Evolutionary conservation across 2,329 filamentous ascomycete species (phyloP).

Genomic region (Ilyonectria robusta): DNA sequence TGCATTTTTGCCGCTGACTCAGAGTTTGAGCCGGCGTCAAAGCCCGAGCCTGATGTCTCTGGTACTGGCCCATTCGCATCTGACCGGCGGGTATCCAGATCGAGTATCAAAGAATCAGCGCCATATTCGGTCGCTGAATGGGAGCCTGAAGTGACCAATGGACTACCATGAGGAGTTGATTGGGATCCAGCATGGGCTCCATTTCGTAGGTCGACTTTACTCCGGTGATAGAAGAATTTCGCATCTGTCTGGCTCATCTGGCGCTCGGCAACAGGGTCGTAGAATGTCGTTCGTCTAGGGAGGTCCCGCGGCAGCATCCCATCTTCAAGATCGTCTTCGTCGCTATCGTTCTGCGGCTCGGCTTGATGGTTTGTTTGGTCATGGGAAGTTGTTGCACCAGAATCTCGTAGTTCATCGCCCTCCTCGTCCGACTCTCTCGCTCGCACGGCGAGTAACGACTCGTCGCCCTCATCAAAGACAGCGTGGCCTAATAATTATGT

Average conservation of each 20-base stretch:
- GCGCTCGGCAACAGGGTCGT: constrained; percentile 93
- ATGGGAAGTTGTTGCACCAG: constrained; percentile 41
- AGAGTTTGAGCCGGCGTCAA: constrained; percentile 31
- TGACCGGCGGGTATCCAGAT: constrained; percentile 45
- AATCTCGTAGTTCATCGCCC: constrained; percentile 44
- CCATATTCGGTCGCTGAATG: constrained; percentile 55
- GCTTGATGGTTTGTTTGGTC: constrained; percentile 40
- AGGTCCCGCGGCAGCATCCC: constrained; percentile 74
- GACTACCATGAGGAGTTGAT: constrained; percentile 62
- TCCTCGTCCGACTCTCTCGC: constrained; percentile 52
- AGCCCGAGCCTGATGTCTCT: constrained; percentile 52
- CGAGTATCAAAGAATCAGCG: constrained; percentile 53
- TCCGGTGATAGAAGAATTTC: constrained; percentile 95
- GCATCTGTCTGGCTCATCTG: constrained; percentile 95
- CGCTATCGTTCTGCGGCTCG: constrained; percentile 40
- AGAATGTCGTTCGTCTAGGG: constrained; percentile 84
- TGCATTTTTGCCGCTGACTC: constrained; percentile 33
- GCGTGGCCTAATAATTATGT: constrained; percentile 24
- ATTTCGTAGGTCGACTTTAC: constrained; percentile 73
- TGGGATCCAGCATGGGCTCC: constrained; percentile 57
- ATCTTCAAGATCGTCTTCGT: constrained; percentile 58
- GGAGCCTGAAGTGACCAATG: constrained; percentile 57
- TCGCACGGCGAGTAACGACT: constrained; percentile 42
- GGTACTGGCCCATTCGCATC: constrained; percentile 50
- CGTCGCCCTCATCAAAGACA: constrained; percentile 41